Evolutionary conservation across 2,329 filamentous ascomycete species (phyloP), one percentile per base, ranked within the genome.

Genomic region (Fusarium sp.): DNA sequence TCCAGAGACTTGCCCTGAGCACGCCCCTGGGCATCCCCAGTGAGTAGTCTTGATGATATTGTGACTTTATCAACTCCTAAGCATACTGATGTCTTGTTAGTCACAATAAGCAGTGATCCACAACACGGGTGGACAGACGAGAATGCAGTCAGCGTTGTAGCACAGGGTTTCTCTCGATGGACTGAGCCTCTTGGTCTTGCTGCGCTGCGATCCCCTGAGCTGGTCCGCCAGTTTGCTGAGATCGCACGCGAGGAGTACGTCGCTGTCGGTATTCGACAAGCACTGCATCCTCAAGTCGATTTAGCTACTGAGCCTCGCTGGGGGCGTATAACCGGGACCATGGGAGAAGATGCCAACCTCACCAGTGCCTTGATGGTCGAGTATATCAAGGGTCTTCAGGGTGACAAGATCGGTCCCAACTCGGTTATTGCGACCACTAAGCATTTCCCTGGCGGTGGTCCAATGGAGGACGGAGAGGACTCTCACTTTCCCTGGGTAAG

Each of bases 361-460:
- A 81, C 81, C 1, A 77, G 78, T 25, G 75, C 79, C 46, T 78
- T 81, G 33, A 70, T 85, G 7, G 79, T 82, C 5, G 82, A 82
- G 1, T 87, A 86, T 57, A 82, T 87, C 71, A 81, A 83, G 50
- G 86, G 85, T 22, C 83, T 87, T 52, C 85, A 86, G 31, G 84
- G 84, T 0, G 79, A 82, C 4, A 76, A 80, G 36, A 77, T 86
- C n/a, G 85, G 85, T 0, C 70, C 76, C 0, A 67, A 82, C 33
- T 85, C 84, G 4, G 83, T 87, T 7, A 82, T 81, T 3, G 85
- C 86, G 0, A 82, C 87, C 4, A 86, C 86, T 0, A 88, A 88
- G 76, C 86, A 88, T 68, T 88, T 88, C 71, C 86, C 86, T 0
- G 86, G 86, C 8, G 85, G 82, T 12, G 86, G 86, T 0, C 82